Conservation (phyloP, 345 rosid species). For the Clarkia xantiana region DNA sequence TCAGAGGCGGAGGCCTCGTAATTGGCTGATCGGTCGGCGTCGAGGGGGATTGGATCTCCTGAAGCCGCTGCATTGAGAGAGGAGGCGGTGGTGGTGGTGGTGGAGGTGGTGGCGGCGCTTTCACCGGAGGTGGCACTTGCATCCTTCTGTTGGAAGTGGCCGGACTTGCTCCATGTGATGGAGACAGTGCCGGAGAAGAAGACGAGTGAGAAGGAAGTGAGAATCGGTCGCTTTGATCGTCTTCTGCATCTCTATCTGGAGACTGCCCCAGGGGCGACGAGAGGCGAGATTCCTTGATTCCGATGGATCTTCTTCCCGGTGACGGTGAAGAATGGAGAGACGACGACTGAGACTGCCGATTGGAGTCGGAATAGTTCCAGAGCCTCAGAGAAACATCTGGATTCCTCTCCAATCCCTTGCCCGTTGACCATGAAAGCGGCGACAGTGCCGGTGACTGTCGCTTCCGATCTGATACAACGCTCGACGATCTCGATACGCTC, state of each 20-base stretch:
- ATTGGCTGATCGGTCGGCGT: constrained; percentile 24
- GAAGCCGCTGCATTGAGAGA: constrained; percentile 19
- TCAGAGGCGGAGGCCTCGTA: constrained; percentile 41
- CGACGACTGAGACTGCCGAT: constrained; percentile 6
- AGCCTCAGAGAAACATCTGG: constrained; percentile 22
- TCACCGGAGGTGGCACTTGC: constrained; percentile 4
- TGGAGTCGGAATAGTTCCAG: constrained; percentile 6
- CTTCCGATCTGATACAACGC: constrained; percentile 18
- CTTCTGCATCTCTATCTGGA: constrained; percentile 23
- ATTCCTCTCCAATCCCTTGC: constrained; percentile 12
- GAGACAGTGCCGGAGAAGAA: constrained; percentile 14
- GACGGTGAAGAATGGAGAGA: constrained; percentile 8
- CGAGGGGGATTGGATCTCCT: constrained; percentile 21
- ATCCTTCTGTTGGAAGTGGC: constrained; percentile 7
- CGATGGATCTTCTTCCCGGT: constrained; percentile 2
- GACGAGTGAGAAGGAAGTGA: constrained; percentile 23
- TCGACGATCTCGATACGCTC: constrained; percentile 2
- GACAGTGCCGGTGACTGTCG: constrained; percentile 23
- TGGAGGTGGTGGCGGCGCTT: constrained; percentile 22
- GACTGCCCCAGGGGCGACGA: constrained; percentile 32
- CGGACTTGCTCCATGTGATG: constrained; percentile 9
- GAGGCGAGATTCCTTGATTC: constrained; percentile 1
- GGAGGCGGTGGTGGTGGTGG: constrained; percentile 20
- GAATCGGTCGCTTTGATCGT: constrained; percentile 10
- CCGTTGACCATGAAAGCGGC: constrained; percentile 14